Percentiles rank a stretch among this genome's conserved stretches.
Conservation (phyloP, 1,284 basidiomycete genomes). For the Rhodotorula mucilaginosa region DNA sequence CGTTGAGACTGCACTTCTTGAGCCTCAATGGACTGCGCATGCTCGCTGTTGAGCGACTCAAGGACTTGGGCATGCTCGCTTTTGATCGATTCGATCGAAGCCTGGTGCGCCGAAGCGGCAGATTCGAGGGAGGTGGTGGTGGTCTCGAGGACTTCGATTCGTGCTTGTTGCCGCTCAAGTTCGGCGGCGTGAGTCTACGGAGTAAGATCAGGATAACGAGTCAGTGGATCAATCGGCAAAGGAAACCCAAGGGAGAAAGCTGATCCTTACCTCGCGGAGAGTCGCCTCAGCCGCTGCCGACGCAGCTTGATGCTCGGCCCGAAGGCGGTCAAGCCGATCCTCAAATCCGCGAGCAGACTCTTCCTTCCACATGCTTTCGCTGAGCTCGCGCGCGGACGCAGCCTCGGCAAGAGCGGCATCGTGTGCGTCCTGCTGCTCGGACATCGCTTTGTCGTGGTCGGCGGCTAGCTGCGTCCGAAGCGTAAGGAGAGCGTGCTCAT, state of each 20-base stretch:
- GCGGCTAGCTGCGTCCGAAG: too few species aligned
- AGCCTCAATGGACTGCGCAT: background rate
- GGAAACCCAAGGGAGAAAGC: background rate
- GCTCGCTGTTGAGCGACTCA: background rate
- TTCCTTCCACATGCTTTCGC: too few species aligned
- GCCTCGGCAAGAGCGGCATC: background rate
- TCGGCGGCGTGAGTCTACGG: too few species aligned
- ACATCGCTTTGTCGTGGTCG: background rate
- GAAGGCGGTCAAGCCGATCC: too few species aligned
- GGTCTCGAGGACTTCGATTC: background rate
- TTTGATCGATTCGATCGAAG: background rate
- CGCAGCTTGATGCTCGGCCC: too few species aligned
- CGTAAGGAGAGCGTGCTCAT: background rate
- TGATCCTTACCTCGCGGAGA: background rate
- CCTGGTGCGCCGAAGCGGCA: background rate
- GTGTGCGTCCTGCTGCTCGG: background rate
- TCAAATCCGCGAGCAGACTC: too few species aligned
- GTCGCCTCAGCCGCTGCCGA: background rate
- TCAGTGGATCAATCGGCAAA: too few species aligned
- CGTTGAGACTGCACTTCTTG: background rate
- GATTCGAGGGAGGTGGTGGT: background rate
- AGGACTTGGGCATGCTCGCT: background rate
- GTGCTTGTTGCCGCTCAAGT: too few species aligned
- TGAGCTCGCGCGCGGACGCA: background rate
- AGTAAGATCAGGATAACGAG: too few species aligned